Percentiles rank a stretch among this genome's conserved stretches.
Evolutionary conservation across 805 yeast genomes (phyloP).

Genomic region (Candida krabiensis): DNA sequence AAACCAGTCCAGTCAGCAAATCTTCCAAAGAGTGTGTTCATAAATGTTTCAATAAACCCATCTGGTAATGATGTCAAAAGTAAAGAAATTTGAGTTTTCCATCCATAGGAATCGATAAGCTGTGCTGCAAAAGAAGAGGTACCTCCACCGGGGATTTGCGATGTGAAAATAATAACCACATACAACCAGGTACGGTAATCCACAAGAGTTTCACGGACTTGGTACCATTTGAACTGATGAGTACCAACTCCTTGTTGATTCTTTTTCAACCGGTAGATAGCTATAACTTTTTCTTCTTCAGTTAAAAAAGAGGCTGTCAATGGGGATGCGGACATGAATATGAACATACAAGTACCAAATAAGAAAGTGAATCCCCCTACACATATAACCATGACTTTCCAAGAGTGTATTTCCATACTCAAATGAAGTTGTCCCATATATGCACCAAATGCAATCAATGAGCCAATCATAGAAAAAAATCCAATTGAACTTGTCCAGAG

Average conservation of each 20-base stretch:
- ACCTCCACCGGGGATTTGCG: conserved; percentile 54
- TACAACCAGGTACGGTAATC: conserved; percentile 42
- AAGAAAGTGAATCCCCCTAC: conserved; percentile 56
- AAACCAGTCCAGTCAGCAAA: not conserved
- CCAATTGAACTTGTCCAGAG: not conserved
- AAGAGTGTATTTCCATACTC: conserved; percentile 13
- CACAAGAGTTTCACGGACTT: conserved; percentile 14
- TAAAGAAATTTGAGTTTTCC: not conserved
- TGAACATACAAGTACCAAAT: conserved; percentile 44
- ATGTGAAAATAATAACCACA: conserved; percentile 31
- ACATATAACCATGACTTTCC: conserved; percentile 50
- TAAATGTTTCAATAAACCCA: not conserved
- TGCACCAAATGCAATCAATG: conserved; percentile 1
- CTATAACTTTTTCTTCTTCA: conserved; percentile 32
- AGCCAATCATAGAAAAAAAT: not conserved
- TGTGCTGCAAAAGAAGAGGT: conserved; percentile 45
- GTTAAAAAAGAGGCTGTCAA: conserved; percentile 37
- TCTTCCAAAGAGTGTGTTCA: not conserved
- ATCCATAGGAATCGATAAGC: conserved; percentile 25
- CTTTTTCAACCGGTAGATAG: conserved; percentile 27
- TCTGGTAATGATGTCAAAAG: not conserved
- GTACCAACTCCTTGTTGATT: conserved; percentile 18
- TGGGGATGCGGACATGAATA: conserved; percentile 50
- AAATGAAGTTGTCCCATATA: not conserved
- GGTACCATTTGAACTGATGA: conserved; percentile 16